Percentiles rank a stretch among this genome's conserved stretches.
Conservation (phyloP, 2,329 filamentous ascomycete genomes). For the Penicillium crustosum region DNA sequence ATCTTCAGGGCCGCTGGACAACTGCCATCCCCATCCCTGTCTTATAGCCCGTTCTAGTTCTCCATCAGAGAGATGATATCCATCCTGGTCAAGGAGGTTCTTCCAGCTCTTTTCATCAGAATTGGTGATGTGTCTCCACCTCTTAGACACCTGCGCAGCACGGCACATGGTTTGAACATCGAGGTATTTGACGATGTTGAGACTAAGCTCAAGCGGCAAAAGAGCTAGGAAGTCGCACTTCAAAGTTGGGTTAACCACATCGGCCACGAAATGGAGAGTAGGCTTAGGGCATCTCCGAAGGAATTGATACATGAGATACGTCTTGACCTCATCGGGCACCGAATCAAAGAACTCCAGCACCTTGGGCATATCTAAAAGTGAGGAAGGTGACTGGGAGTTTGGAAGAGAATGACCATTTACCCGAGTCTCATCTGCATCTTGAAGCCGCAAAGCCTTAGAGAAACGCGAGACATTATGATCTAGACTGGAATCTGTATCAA, state of each 20-base stretch:
- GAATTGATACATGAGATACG: constrained; percentile 95
- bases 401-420: constrained; percentile 12
- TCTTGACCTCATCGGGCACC: constrained; percentile 88
- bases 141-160: constrained; percentile 88
- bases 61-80: constrained; percentile 72
- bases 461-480: constrained; percentile 37
- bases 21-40: constrained; percentile 98
- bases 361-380: constrained; percentile 73
- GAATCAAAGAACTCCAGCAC: constrained; percentile 89
- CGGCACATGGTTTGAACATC: constrained; percentile 83
- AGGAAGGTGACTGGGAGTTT: constrained; percentile 36
- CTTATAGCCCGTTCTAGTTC: constrained; percentile 82
- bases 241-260: constrained; percentile 87
- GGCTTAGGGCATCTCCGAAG: constrained; percentile 83
- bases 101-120: constrained; percentile 96
- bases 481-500: constrained; percentile 46
- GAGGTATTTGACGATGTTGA: constrained; percentile 84
- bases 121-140: constrained; percentile 88
- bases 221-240: constrained; percentile 90
- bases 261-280: constrained; percentile 83
- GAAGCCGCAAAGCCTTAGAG: constrained; percentile 21
- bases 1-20: constrained; percentile 71
- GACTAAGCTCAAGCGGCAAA: constrained; percentile 79
- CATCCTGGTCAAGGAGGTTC: constrained; percentile 80
- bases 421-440: constrained; percentile 17